Conservation (phyloP, 176 grass and related monocot species). For the Raddia distichophylla region DNA sequence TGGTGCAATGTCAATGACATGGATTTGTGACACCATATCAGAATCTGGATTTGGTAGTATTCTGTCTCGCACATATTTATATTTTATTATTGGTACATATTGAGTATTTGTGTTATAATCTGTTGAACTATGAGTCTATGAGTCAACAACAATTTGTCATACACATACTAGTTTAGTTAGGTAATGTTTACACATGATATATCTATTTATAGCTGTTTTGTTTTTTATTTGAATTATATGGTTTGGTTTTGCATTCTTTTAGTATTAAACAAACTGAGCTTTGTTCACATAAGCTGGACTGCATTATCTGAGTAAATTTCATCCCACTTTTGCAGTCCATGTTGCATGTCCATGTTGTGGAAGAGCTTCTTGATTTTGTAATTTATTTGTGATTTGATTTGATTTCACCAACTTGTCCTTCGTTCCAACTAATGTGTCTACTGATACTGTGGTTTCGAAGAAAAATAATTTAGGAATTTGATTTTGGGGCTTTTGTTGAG, state of each 20-base stretch:
- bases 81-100: constrained; percentile 19
- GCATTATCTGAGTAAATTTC: not conserved
- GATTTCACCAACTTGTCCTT: constrained; percentile 7
- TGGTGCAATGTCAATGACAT: constrained; percentile 90
- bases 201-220: not conserved
- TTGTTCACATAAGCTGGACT: not conserved
- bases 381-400: not conserved
- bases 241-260: not conserved
- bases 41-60: constrained; percentile 95
- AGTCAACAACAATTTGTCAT: constrained; percentile 19
- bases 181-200: not conserved
- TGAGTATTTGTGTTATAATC: constrained; percentile 24
- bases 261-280: constrained; percentile 11
- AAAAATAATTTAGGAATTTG: not conserved
- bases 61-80: constrained; percentile 30
- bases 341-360: constrained; percentile 18
- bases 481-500: not conserved
- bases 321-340: not conserved
- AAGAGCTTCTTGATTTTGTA: constrained; percentile 10
- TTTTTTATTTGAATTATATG: constrained; percentile 21
- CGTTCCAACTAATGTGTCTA: not conserved
- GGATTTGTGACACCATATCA: constrained; percentile 99
- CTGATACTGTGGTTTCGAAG: not conserved
- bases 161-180: not conserved
- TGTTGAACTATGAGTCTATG: not conserved